These are phyloP conservation scores for Fragilariopsis cylindrus DNA, from an alignment of 108 stramenopile genomes.

Conservation along the genomic window DNA sequence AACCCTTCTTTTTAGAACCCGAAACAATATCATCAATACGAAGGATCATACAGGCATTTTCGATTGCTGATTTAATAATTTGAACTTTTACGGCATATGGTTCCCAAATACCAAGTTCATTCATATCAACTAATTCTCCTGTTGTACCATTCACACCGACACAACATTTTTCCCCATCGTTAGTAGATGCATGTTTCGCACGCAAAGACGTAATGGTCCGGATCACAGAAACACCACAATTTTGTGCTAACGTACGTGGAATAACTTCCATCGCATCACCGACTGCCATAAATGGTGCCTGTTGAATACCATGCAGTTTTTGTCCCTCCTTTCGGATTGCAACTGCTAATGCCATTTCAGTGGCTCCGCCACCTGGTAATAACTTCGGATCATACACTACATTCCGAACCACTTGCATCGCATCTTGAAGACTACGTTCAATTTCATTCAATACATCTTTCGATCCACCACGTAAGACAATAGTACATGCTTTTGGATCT, in stretches of 20 bases:
- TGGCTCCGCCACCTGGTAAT: conserved; percentile 98
- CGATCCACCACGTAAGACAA: conserved; percentile 96
- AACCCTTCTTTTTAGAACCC: conserved; percentile 84
- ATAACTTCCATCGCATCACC: conserved; percentile 99
- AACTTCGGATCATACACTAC: conserved; percentile 96
- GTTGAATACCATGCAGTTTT: conserved; percentile 83
- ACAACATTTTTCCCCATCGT: conserved; percentile 67
- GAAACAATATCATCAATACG: conserved; percentile 99
- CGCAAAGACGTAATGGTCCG: conserved; percentile 95
- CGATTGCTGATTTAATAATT: conserved; percentile 99
- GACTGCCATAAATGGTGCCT: conserved; percentile 96
- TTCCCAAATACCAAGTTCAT: conserved; percentile 97
- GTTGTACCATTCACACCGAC: conserved; percentile 96
- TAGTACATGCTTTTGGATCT: conserved; percentile 98
- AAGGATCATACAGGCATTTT: conserved; percentile 97
- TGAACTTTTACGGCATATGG: conserved; percentile 99
- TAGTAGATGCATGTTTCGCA: conserved; percentile 92
- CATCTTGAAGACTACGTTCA: conserved; percentile 98
- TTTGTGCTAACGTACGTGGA: conserved; percentile 97
- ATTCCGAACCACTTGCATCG: conserved; percentile 99
- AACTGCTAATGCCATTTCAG: conserved; percentile 98
- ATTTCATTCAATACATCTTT: conserved; percentile 99
- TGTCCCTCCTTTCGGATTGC: conserved; percentile 83
- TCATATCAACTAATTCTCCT: conserved; percentile 96
- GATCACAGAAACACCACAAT: conserved; percentile 99